Evolutionary conservation across 1,139 yeast species (phyloP).

Genomic region (Geotrichum reessii): DNA sequence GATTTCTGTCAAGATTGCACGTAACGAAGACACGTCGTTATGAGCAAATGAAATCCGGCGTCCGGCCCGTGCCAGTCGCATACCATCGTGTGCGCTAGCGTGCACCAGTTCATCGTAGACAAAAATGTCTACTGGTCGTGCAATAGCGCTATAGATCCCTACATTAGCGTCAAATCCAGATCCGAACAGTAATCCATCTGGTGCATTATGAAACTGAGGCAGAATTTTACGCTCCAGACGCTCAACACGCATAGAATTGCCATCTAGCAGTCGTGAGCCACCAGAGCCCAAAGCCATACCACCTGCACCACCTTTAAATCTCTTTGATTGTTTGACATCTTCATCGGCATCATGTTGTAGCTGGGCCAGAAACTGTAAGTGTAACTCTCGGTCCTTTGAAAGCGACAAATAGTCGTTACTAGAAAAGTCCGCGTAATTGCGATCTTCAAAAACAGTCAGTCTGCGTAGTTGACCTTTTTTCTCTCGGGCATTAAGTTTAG

Average conservation of each 20-base stretch:
- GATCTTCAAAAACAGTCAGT: conserved; percentile 9
- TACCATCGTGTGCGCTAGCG: conserved; percentile 32
- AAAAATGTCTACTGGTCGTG: conserved; percentile 28
- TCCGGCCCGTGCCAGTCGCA: conserved; percentile 25
- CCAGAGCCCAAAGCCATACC: conserved; percentile 26
- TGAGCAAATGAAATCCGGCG: conserved; percentile 21
- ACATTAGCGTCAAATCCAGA: conserved; percentile 32
- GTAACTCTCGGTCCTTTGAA: conserved; percentile 13
- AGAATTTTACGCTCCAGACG: conserved; percentile 22
- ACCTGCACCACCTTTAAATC: neutral
- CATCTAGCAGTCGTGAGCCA: conserved; percentile 31
- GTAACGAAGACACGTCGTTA: conserved; percentile 20
- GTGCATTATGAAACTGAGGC: conserved; percentile 24
- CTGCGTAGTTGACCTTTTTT: conserved; percentile 10
- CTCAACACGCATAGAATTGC: conserved; percentile 26
- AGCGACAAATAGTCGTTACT: conserved; percentile 29
- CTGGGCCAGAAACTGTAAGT: conserved; percentile 18
- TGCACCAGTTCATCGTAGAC: conserved; percentile 31
- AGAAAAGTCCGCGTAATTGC: conserved; percentile 25
- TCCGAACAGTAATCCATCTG: conserved; percentile 26
- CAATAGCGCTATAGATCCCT: conserved; percentile 26
- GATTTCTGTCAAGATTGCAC: conserved; percentile 4
- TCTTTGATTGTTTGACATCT: no score
- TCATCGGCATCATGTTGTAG: conserved; percentile 6
- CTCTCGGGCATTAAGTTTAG: neutral